Base-by-base conservation (phyloP, 1,284 basidiomycete genomes). In the Rhodotorula sp. region DNA sequence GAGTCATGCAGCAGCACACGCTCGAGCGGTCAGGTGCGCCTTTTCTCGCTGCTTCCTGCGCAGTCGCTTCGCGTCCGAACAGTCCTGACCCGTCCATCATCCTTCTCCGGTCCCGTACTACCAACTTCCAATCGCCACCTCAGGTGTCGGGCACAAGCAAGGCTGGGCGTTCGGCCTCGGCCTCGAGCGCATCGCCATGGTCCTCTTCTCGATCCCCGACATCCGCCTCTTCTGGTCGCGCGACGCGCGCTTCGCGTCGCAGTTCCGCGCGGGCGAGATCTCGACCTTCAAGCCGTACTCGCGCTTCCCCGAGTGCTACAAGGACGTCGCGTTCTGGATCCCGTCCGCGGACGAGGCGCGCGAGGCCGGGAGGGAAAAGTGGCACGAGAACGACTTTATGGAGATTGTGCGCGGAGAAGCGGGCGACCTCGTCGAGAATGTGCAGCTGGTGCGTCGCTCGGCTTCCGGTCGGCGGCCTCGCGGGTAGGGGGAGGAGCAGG, bases 151-250 rank as follows among this genome's bases (percentile, higher is more conserved):
- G 0, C 83, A 91, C 79, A 95, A 95, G 82, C 87, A 93, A 73
- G 94, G 94, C 41, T 99, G 97, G 97, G 97, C 97, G 0, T 99
- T 98, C 79, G 97, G 97, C 21, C 88, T 99, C 50, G 97, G 97
- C 10, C 86, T 99, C 57, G 97, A 99, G 81, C 88, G 97, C 41
- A 97, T 99, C 76, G 94, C 96, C 45, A 99, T 99, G 97, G 90
- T 99, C 72, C 87, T 99, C 64, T 99, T 91, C 83, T 91, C 89
- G 23, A 97, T 99, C 68, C 97, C 96, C 5, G 97, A 99, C 81
- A 99, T 99, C 79, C 91, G 97, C n/a, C 85, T 99, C 19, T 99
- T 99, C 86, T 99, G 97, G 97, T 95, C 94, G 3, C 82, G 85
- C 63, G 97, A 99, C 79, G 79, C 86, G 25, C 89, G 96, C 14